Evolutionary conservation across 192 early-diverging fungal species (phyloP), one percentile per base, ranked within the genome.

Genomic region (Entophlyctis luteolus): DNA sequence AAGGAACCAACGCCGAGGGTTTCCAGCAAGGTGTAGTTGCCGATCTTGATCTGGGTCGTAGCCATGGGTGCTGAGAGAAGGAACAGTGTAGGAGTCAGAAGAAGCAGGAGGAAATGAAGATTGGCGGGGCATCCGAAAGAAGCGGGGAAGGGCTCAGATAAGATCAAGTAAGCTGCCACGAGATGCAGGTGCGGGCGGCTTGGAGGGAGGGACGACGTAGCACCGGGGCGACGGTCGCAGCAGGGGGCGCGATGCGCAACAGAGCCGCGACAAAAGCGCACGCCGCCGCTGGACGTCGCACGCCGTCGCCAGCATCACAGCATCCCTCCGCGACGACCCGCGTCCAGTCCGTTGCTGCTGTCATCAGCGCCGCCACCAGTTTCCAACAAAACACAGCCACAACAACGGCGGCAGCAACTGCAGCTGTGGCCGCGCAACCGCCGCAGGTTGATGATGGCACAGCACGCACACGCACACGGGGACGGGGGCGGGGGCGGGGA

Each of bases 1-100:
- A 98, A 98, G 5, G 92, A 93, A 10, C 96, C 96, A 25, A 91
- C 88, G 52, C 96, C 96, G 23, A 98, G 86, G n/a, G 95, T 97
- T 71, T 94, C 90, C 46, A 96, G 80, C 32, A 96, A 83, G 48
- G 90, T 93, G 68, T 98, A 98, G 74, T 93, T 93, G 1, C 96
- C 96, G 35, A 83, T 75, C 56, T 79, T 77, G 49, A 83, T 79
- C 60, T 79, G 81, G 10, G 70, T 71, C 37, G 48, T 65, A 1
- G 79, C 79, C 78, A 80, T 80, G 27, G 27, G 22, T 14, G 6
- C 42, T 25, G 14, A 29, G 14, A 16, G 4, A 0, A 14, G 55
- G 32, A 45, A n/a, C 18, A 16, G 32, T 57, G 34, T 46, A 23
- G 14, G 59, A 46, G 31, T 1, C 22, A 28, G 20, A n/a, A n/a